A percentile compares a stretch with the other conserved stretches of the same genome.
These are phyloP conservation scores for Leonotis leonurus DNA, from an alignment of 257 asterid genomes.

Conservation along the genomic window DNA sequence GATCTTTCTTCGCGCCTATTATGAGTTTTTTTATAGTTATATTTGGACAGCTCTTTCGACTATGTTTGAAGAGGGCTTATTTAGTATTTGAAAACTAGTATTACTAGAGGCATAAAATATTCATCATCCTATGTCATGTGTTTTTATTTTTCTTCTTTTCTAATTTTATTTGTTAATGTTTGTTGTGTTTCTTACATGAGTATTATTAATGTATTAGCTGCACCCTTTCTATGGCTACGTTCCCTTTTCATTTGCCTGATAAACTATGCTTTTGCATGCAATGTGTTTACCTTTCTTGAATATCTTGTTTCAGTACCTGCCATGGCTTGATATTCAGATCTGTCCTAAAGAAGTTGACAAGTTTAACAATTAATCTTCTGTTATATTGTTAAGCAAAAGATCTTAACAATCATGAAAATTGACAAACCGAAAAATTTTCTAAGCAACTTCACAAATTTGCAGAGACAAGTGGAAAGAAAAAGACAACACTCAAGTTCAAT, in stretches of 20 bases:
- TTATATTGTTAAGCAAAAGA: no score
- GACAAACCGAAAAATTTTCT: no score
- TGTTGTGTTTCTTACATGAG: slow-evolving; percentile 8
- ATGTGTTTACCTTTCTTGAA: slow-evolving; percentile 26
- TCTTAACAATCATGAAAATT: no score
- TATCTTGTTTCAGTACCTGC: slow-evolving; percentile 52
- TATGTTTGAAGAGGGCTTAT: slow-evolving; percentile 7
- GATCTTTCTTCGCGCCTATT: neutral
- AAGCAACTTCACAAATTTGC: no score
- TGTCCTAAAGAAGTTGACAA: slow-evolving; percentile 40
- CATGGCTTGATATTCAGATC: slow-evolving; percentile 80
- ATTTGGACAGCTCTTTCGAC: no score
- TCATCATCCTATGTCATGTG: neutral
- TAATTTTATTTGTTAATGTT: neutral
- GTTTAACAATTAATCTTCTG: neutral
- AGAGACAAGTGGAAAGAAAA: no score
- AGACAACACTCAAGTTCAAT: no score
- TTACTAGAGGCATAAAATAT: slow-evolving; percentile 7
- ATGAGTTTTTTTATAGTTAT: neutral
- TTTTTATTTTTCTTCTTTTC: neutral
- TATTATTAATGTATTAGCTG: slow-evolving; percentile 12
- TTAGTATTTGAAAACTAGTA: slow-evolving; percentile 6
- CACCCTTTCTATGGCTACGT: slow-evolving; percentile 14
- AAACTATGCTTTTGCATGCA: neutral
- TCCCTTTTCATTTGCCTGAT: neutral